A percentile compares a stretch with the other conserved stretches of the same genome.
These are phyloP conservation scores for Serendipita sp. DNA, from an alignment of 768 basidiomycete species.

Conservation along the genomic window DNA sequence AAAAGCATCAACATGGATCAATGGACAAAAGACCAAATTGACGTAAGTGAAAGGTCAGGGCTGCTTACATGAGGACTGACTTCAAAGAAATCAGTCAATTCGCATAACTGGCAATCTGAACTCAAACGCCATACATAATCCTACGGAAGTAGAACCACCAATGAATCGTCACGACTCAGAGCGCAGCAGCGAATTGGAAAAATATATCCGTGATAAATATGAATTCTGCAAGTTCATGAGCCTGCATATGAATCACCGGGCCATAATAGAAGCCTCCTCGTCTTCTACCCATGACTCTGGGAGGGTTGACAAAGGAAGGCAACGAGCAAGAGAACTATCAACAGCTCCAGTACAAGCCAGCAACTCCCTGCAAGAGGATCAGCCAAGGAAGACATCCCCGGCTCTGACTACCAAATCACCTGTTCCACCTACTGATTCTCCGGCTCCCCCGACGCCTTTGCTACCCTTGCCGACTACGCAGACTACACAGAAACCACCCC, in stretches of 20 bases:
- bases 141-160: slow-evolving; percentile 68
- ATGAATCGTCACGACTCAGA: slow-evolving; percentile 61
- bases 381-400: not conserved
- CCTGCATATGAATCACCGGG: not conserved
- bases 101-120: slow-evolving; percentile 62
- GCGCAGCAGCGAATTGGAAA: slow-evolving; percentile 80
- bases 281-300: not conserved
- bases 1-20: slow-evolving; percentile 81
- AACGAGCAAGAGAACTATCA: not conserved
- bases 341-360: not conserved
- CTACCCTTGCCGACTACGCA: too few species aligned
- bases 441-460: too few species aligned
- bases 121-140: slow-evolving; percentile 66
- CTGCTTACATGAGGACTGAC: not conserved
- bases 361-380: not conserved
- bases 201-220: slow-evolving; percentile 65
- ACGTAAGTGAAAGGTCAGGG: slow-evolving; percentile 31
- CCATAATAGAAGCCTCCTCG: not conserved
- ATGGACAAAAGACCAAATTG: slow-evolving; percentile 80
- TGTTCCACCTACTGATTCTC: not conserved
- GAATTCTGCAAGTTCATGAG: not conserved
- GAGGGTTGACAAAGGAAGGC: not conserved
- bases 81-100: slow-evolving; percentile 39
- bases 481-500: too few species aligned
- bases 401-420: slow-evolving; percentile 1